These are phyloP conservation scores for Ramularia collo-cygni DNA, from an alignment of 2,329 filamentous ascomycete species.

Conservation along the genomic window DNA sequence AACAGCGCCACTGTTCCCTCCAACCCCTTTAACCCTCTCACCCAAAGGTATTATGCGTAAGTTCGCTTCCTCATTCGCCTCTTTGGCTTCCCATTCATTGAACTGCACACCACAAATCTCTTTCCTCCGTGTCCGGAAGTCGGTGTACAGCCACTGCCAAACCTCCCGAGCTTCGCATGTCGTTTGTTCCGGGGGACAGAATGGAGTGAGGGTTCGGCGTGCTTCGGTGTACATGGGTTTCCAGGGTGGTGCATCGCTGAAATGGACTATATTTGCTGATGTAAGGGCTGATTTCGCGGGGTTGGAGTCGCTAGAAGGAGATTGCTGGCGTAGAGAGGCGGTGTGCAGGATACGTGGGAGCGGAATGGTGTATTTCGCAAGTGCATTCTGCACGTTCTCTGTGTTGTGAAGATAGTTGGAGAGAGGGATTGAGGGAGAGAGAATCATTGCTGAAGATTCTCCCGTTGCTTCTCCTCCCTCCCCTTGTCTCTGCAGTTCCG, in stretches of 20 bases:
- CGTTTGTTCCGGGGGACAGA: constrained; percentile 36
- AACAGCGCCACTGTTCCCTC: too few relatives aligned
- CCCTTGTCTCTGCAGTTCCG: constrained; percentile 54
- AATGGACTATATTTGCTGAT: constrained; percentile 62
- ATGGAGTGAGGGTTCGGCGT: constrained; percentile 26
- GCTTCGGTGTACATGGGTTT: constrained; percentile 53
- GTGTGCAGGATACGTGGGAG: constrained; percentile 58
- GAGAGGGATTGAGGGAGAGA: constrained; percentile 23
- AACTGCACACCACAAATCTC: constrained; percentile 1
- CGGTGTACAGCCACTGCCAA: constrained; percentile 34
- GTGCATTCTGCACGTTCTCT: constrained; percentile 60
- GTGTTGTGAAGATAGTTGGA: constrained; percentile 51
- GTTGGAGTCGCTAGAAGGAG: constrained; percentile 49
- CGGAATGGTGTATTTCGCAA: constrained; percentile 51
- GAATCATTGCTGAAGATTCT: constrained; percentile 41
- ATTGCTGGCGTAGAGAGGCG: constrained; percentile 54
- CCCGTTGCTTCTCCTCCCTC: constrained; percentile 57
- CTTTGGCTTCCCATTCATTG: too few relatives aligned
- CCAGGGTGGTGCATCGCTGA: constrained; percentile 64
- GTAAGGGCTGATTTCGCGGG: constrained; percentile 49
- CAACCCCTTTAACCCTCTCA: too few relatives aligned
- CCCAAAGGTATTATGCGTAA: too few relatives aligned
- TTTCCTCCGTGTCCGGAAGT: constrained; percentile 24
- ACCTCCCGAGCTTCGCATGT: constrained; percentile 30
- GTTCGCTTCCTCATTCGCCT: too few relatives aligned